Evolutionary conservation across 2,329 filamentous ascomycete species (phyloP), one percentile per base, ranked within the genome.

Genomic region (Plectosphaerella sp.): DNA sequence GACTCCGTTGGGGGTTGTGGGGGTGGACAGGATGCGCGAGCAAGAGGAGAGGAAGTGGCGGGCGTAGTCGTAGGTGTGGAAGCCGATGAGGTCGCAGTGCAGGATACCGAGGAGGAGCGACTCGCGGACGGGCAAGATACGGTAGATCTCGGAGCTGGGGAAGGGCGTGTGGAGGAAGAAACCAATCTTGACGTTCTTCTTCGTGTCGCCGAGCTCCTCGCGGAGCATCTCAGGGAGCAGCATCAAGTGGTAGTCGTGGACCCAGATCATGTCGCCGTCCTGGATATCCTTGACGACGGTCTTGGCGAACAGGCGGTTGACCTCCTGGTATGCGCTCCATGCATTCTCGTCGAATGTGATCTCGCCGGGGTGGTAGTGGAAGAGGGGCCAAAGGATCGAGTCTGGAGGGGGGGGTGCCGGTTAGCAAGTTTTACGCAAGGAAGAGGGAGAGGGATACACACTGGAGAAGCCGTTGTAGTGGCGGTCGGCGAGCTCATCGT

Each of bases 1-100:
- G 57, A 97, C 91, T 12, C 92, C 91, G 63, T 96, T 97, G 0
- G 93, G 93, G 1, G 91, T 96, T 1, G 93, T 97, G 1, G 83
- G 75, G 1, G 87, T 83, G 57, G 81, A 88, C 77, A 97, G 78
- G 59, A 97, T 94, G 58, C 93, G 87, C n/a, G 91, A 93, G 73
- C 94, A 97, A 66, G 89, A 93, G 73, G 91, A 96, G 59, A 99
- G 74, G 74, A 97, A 99, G 72, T 99, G 94, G 49, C 94, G 83
- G n/a, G 92, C 93, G 65, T 99, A 99, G 73, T 97, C 93, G 74
- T 97, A 97, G 25, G 94, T 99, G 72, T 99, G 94, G 77, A 99
- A 97, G 33, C 94, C 94, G 65, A 97, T 91, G 54, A 99, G 76
- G 67, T 97, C 94, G 74, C 93, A 96, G 67, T 96, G 88, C 35